Conservation (phyloP, 148 eudicot species). For the Amaranthus hypochondriacus region DNA sequence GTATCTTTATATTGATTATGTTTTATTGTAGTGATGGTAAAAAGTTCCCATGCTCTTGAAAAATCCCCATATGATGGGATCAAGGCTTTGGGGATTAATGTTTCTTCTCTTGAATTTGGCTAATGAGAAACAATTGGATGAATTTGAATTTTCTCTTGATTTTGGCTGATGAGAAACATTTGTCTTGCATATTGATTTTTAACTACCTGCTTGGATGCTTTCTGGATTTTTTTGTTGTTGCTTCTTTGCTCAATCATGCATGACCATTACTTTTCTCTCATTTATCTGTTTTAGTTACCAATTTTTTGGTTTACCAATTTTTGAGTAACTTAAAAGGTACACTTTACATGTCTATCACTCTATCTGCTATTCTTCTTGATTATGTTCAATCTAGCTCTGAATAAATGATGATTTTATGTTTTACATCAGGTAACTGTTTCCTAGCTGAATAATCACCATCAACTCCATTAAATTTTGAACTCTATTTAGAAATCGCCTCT, state of each 20-base stretch:
- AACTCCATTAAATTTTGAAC: not conserved
- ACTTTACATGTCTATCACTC: not conserved
- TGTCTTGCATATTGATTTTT: not conserved
- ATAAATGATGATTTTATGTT: not conserved
- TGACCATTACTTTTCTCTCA: not conserved
- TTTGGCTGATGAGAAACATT: too few relatives aligned
- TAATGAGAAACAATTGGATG: too few relatives aligned
- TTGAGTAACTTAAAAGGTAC: not conserved
- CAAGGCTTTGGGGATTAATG: not conserved
- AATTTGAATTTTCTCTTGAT: too few relatives aligned
- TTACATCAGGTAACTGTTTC: not conserved
- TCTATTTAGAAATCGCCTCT: too few relatives aligned
- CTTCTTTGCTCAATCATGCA: constrained; percentile 1
- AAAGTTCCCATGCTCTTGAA: not conserved
- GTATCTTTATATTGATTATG: not conserved
- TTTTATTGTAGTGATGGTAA: not conserved
- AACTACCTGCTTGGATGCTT: not conserved
- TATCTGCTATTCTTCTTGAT: not conserved
- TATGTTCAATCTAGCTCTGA: not conserved
- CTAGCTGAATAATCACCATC: not conserved
- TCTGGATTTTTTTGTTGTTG: not conserved
- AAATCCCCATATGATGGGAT: too few relatives aligned
- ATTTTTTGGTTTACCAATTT: not conserved
- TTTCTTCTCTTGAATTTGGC: too few relatives aligned
- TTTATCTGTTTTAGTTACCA: not conserved